Base-by-base conservation (phyloP, 2,329 filamentous ascomycete species). In the Colletotrichum sp. region DNA sequence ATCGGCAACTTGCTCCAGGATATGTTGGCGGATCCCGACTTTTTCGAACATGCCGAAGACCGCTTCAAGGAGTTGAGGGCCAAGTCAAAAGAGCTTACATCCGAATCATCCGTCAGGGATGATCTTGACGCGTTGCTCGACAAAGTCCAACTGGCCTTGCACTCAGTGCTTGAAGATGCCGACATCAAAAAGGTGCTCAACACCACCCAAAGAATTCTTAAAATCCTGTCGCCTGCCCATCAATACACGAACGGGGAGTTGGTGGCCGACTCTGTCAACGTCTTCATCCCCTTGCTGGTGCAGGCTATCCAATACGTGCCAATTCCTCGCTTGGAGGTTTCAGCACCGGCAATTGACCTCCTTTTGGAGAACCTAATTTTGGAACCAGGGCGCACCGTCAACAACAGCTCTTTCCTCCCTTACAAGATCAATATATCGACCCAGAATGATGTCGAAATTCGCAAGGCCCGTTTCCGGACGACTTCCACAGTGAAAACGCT, bases 291-390 rank as follows among this genome's bases (percentile, higher is more conserved):
- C 0, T 86, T 95, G 15, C 81, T 96, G 6, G 90, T 98, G 73
- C 90, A 95, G 78, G 91, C 92, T 4, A 89, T 99, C 36, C 96
- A 98, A 82, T 96, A 95, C 84, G 87, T 99, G 6, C 96, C 96
- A 0, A 97, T 99, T 68, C 96, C 96, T 1, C 93, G 96, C 6
- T 85, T 98, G n/a, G 96, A 98, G 83, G 88, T 98, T 7, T 94
- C 95, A 1, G 94, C 93, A 5, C 96, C 96, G 0, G 92, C 95
- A 39, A 89, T 98, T 71, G 96, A 98, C 80, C 90, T 99, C 7
- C 87, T 99, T 1, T 87, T 99, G 4, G 96, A 99, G 82, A 98
- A 98, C 78, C 88, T 99, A 36, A 94, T 99, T 76, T 89, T 99
- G 36, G 95, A 98, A 81, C 96, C 96, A 0, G 96, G 96, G 8